These are phyloP conservation scores for Eutrema salsugineum DNA, from an alignment of 441 rosid species.

Conservation along the genomic window DNA sequence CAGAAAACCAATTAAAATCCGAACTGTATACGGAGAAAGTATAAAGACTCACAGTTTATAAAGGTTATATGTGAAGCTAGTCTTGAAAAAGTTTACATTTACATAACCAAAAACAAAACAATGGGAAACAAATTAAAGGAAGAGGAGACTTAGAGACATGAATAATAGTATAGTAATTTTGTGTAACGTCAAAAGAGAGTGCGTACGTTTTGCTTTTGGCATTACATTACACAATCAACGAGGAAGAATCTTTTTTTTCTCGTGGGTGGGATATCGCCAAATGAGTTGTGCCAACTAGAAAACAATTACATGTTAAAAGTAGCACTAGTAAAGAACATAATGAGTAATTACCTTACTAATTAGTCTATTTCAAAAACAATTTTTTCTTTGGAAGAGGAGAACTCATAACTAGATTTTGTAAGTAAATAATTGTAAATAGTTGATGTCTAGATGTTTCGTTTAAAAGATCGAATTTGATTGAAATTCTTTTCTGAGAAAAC, in stretches of 20 bases:
- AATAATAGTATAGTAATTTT: neutral
- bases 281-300: neutral
- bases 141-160: neutral
- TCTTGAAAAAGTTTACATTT: neutral
- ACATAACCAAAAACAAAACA: neutral
- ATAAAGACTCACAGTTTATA: neutral
- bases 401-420: neutral
- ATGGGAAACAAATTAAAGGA: neutral
- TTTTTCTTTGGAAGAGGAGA: neutral
- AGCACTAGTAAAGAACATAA: neutral
- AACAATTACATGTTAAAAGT: neutral
- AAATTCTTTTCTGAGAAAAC: neutral
- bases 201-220: constrained; percentile 31
- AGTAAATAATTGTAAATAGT: neutral
- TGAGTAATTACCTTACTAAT: neutral
- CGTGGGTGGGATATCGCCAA: constrained; percentile 21
- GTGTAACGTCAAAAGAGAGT: constrained; percentile 24
- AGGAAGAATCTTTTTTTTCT: constrained; percentile 25
- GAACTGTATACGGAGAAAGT: neutral
- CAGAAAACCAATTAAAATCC: neutral
- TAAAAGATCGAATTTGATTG: neutral
- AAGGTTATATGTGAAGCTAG: neutral
- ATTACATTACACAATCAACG: constrained; percentile 25
- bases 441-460: neutral
- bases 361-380: neutral